Evolutionary conservation across 805 yeast species (phyloP), one percentile per base, ranked within the genome.

Genomic region (Saccharomyces kudriavzevii): DNA sequence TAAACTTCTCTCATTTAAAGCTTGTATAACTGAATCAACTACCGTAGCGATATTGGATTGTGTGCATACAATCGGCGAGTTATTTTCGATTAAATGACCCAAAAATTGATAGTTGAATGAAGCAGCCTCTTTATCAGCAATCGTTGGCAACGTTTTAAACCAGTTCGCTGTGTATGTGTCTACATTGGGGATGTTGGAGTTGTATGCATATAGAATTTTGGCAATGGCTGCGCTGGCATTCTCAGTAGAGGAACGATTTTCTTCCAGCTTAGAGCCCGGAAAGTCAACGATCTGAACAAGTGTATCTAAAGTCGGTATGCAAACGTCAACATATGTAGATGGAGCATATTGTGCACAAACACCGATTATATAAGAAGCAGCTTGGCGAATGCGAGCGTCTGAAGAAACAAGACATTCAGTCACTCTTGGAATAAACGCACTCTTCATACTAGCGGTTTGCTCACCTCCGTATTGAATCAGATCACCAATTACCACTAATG

Each of bases 81-180:
- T 78, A 51, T 77, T 77, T 50, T 84, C 84, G 45, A 90, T 84
- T 63, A 91, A 74, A 56, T 85, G 86, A 8, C 83, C 73, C 58
- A 91, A 74, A 66, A 89, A 91, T 60, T 78, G 76, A 72, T 89
- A 94, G 20, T 89, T 83, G 68, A 78, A 89, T 14, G 89, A 83
- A 3, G 97, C 97, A 4, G 96, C 96, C 60, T 87, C 94, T 45
- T 83, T 86, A 68, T 94, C 97, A 60, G 82, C 86, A 24, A 83
- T 70, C 45, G 92, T 79, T 24, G 98, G 99, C 59, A 94, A 79
- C 10, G 89, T 78, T 56, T 78, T 77, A 51, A 94, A 74, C 98
- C 98, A 94, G 56, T 79, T 85, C 29, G 76, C 78, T 49, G 88
- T 73, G 26, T 87, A 79, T 26, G 78, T 75, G 57, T 85, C 81